Evolutionary conservation across 306 rosid genomes (phyloP), one percentile per base, ranked within the genome.

Genomic region (Sesbania bispinosa): DNA sequence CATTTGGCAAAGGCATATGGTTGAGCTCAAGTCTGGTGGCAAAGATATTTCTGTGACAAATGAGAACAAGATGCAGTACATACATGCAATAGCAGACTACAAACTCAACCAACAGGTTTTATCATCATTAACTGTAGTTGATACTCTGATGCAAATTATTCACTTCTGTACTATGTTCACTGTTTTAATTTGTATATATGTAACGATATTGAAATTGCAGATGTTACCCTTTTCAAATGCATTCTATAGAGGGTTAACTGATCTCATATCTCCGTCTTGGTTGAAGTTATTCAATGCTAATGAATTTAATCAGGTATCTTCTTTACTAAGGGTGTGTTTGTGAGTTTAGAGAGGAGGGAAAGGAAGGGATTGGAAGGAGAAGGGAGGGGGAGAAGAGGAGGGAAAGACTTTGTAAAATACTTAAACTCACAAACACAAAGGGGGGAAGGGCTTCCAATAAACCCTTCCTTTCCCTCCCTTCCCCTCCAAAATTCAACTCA

Each of bases 221-320:
- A 89, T 94, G 62, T 78, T 90, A 39, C 90, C 87, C 2, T 90
- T 88, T 80, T 89, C 98, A 77, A 90, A 90, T 77, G 98, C n/a
- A 10, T 90, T 94, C 78, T 87, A 87, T 78, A 86, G 96, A 77
- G 98, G 97, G 52, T 81, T 94, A 70, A 77, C 88, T 50, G 98
- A 94, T 89, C 95, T 94, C 67, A 85, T 94, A 84, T 89, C 95
- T 65, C 95, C 96, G 48, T 87, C 97, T 71, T 94, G 98, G 98
- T 88, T 94, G 87, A 94, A 89, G 80, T 79, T 94, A 80, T 94
- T 94, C 79, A 94, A 87, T 59, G 96, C 98, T 36, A 79, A 87
- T 80, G 98, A 94, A 68, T 90, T n/a, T 82, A 94, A 94, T 86
- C 98, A 94, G 98, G 98, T 93, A 88, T 77, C 60, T 19, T 58